Base-by-base conservation (phyloP, 306 rosid species). In the Luffa acutangula region DNA sequence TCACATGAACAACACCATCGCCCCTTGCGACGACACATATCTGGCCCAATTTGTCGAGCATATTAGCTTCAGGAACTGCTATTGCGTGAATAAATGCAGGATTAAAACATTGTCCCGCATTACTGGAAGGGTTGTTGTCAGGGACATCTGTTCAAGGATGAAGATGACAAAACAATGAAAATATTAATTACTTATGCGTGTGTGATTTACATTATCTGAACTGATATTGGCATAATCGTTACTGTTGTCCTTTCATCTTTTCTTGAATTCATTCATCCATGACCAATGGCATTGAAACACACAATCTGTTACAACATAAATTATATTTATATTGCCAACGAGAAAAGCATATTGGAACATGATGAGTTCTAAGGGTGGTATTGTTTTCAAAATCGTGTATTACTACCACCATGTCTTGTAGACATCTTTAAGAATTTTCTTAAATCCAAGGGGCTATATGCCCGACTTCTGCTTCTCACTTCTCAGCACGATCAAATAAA, bases 71-170 rank as follows among this genome's bases (percentile, higher is more conserved):
- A 48, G 97, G 93, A 86, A 91, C 93, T 17, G 91, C 92, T 81
- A 93, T 86, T 63, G 97, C 88, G 54, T 92, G 97, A 80, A 95
- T 67, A 80, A 91, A 90, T 82, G 99, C 95, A 80, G 97, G 99
- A 87, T 95, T 95, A 65, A 85, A 85, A 85, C 89, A 91, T 80
- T 90, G 96, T 56, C 88, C 96, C 3, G 90, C 46, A 48, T 33
- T 75, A 45, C 84, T 78, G 62, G 81, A 71, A 64, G 86, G 80
- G 75, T 87, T 80, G 69, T 72, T 58, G 15, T 85, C 91, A 69
- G 86, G 81, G 74, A 81, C 78, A 69, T 91, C 97, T 94, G 92
- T 85, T 83, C 76, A 15, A 74, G 59, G 51, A 66, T 66, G 51
- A 7, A 72, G 31, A 46, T 13, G 58, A 14, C 20, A 34, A 74